Conservation (phyloP, 352 stramenopile genomes). For the Pythium graminicola region DNA sequence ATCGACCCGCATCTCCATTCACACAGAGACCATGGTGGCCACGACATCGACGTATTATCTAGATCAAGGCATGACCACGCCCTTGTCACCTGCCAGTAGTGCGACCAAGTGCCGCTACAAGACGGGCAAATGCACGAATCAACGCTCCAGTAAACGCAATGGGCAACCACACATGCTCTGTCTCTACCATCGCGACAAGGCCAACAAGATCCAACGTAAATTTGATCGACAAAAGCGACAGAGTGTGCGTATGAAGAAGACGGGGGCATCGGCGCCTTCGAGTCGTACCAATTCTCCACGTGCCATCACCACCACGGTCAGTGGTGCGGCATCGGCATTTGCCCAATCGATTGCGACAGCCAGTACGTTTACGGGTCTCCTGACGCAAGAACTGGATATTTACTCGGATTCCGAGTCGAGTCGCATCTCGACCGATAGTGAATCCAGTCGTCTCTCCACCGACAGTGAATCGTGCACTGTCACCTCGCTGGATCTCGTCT, state of each 20-base stretch:
- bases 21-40: conserved; percentile 12
- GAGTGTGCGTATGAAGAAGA: conserved; percentile 51
- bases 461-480: conserved; percentile 41
- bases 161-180: conserved; percentile 84
- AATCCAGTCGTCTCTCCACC: conserved; percentile 38
- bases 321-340: conserved; percentile 13
- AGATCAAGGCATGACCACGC: conserved; percentile 6
- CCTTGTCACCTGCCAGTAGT: too few relatives aligned
- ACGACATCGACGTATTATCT: conserved; percentile 8
- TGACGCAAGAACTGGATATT: conserved; percentile 35
- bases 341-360: conserved; percentile 16
- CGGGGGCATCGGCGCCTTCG: conserved; percentile 1
- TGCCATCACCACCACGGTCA: neutral
- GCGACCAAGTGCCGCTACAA: conserved; percentile 79
- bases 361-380: conserved; percentile 23
- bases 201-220: conserved; percentile 87
- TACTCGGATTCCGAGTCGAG: conserved; percentile 71
- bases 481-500: conserved; percentile 43
- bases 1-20: neutral
- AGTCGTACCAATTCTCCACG: neutral
- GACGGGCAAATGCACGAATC: conserved; percentile 82
- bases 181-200: conserved; percentile 83
- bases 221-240: conserved; percentile 86
- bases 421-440: conserved; percentile 51
- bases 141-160: conserved; percentile 78